A percentile compares a stretch with the other conserved stretches of the same genome.
Evolutionary conservation across 2,329 filamentous ascomycete species (phyloP).

Genomic region (Phialophora expanda): DNA sequence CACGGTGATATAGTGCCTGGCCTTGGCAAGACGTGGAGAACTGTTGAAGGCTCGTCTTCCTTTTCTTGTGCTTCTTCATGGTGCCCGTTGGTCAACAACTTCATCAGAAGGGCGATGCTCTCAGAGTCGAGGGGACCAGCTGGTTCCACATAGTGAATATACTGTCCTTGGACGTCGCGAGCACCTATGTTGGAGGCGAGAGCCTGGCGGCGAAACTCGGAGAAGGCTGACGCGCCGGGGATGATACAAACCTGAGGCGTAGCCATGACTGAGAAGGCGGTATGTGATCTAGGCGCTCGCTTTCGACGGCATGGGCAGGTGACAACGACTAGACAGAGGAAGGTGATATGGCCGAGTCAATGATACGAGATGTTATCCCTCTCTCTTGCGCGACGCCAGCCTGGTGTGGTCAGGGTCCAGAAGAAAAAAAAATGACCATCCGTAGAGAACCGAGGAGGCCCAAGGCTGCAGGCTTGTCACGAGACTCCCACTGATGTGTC

Average conservation of each 20-base stretch:
- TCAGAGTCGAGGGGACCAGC: constrained; percentile 54
- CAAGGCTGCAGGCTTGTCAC: constrained; percentile 8
- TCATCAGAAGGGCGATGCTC: constrained; percentile 60
- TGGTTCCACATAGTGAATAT: constrained; percentile 69
- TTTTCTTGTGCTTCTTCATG: constrained; percentile 52
- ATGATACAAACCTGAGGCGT: constrained; percentile 31
- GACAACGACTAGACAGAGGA: neutral
- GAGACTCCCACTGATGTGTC: neutral
- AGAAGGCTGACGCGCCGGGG: constrained; percentile 46
- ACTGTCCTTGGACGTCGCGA: constrained; percentile 53
- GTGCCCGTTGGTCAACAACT: constrained; percentile 67
- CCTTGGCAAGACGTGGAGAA: constrained; percentile 78
- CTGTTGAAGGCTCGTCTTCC: constrained; percentile 53
- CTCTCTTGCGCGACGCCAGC: neutral
- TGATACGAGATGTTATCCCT: neutral
- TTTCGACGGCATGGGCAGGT: neutral
- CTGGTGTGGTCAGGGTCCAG: neutral
- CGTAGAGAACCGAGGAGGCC: neutral
- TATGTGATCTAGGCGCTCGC: constrained; percentile 2
- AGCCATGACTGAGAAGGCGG: constrained; percentile 17
- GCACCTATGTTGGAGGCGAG: constrained; percentile 52
- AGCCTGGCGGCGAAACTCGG: constrained; percentile 51
- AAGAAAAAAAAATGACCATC: constrained; percentile 1
- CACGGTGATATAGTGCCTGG: constrained; percentile 87
- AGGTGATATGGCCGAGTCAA: neutral